Evolutionary conservation across 257 asterid species (phyloP), one percentile per base, ranked within the genome.

Genomic region (Gentiana macrophylla): DNA sequence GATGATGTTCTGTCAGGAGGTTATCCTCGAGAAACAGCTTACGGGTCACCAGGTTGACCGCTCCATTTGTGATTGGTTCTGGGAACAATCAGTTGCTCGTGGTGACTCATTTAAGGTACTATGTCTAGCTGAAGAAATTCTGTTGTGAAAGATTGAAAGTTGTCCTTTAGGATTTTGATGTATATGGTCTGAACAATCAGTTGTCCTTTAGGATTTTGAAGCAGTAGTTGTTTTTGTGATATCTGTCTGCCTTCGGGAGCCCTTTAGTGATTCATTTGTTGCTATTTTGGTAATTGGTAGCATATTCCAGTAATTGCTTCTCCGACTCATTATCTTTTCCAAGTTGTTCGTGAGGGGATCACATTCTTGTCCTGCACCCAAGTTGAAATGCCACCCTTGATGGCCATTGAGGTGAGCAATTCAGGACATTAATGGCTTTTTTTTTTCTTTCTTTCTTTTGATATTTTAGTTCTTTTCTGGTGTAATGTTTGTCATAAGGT

Each of bases 331-430:
- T 91, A 87, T 81, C 83, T 91, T 50, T 91, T 91, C 72, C 98
- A 91, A 83, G 93, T 91, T 61, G 83, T 87, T 69, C 97, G 91
- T 47, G 97, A 87, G 46, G 98, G 94, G 64, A 84, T 88, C 73
- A 91, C 95, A 34, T 88, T 91, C 75, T 75, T 91, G 75, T 94
- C 97, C 0, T 87, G 91, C 81, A 83, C 97, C 61, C 97, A 91
- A 79, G 85, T 85, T 57, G 98, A 91, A 80, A 91, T 91, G 98
- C 94, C 95, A 12, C 98, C 98, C 59, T 70, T 87, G 72, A 87
- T 91, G 98, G 98, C 95, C 37, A 83, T 81, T 79, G 97, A 91
- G 98, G 98, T 87, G 60, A 52, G 79, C 52, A 57, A 37, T 71
- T 15, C 12, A 57, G 8, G 8, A 41, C 5, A 2, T 41, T 41